Conservation (phyloP, 1,284 basidiomycete genomes). For the Crucibulum parvulum region DNA sequence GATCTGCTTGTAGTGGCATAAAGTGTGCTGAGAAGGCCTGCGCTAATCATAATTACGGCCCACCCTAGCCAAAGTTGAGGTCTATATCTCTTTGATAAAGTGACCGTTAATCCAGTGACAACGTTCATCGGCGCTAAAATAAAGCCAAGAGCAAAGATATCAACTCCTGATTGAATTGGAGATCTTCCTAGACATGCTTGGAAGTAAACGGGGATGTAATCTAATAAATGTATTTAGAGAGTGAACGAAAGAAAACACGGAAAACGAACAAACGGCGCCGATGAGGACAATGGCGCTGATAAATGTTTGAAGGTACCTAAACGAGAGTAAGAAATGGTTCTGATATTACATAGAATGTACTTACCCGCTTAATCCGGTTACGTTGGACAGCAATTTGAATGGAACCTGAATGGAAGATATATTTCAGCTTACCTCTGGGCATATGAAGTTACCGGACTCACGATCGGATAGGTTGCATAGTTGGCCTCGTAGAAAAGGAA, state of each 20-base stretch:
- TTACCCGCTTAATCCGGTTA: slow-evolving; percentile 21
- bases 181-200: neutral
- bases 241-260: neutral
- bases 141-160: neutral
- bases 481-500: slow-evolving; percentile 38
- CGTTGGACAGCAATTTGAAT: slow-evolving; percentile 14
- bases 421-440: neutral
- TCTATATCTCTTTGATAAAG: neutral
- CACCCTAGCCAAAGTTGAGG: neutral
- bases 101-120: neutral
- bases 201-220: neutral
- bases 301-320: neutral
- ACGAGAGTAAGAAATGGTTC: neutral
- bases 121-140: neutral
- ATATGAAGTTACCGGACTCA: neutral
- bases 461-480: slow-evolving; percentile 7
- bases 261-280: neutral
- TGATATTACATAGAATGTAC: neutral
- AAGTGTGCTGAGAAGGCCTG: neutral
- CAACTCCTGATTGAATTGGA: neutral
- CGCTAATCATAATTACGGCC: neutral
- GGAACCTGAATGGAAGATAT: neutral
- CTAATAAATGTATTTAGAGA: neutral
- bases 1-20: neutral
- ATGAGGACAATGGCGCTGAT: neutral